Base-by-base conservation (phyloP, 1,284 basidiomycete genomes). In the Microbotryomycetes sp. region DNA sequence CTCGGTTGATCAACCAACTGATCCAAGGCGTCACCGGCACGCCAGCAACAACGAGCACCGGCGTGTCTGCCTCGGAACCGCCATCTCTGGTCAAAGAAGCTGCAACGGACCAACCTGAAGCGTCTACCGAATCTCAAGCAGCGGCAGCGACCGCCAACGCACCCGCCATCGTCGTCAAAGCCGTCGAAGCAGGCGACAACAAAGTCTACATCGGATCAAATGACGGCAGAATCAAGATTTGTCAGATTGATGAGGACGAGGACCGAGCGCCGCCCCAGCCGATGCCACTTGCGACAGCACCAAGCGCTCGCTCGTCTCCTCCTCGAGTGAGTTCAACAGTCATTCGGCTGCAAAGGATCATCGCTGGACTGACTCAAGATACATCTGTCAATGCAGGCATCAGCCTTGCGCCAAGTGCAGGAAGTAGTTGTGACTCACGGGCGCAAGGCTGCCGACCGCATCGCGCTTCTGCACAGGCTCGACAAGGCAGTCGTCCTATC, bases 401-500 rank as follows among this genome's bases (percentile, higher is more conserved):
- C 52, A 1, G 49, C 21, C 18, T 51, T 65, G 15, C 58, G 59
- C 7, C 45, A 63, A 13, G 30, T 64, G 5, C 64, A 69, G 35
- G 61, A 68, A 41, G 45, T 62, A 16, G 23, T 49, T 24, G 60
- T 60, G n/a, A 60, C 59, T 4, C 35, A 31, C n/a, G 45, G 47
- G 13, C 48, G 29, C 28, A 66, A 66, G 45, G 52, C 59, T 6
- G 58, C 56, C 5, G 65, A 67, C 45, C 52, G 60, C 6, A 50
- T 67, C 49, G 55, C 46, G 9, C 29, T 64, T 21, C 52, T 71
- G 5, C 56, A 55, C 13, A 62, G 59, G 5, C 61, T 70, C 15
- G 58, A 64, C 58, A 68, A 65, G 58, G 66, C 61, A 13, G 35
- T 67, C 47, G 27, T 71, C 47, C 60, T 71, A 1, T 68, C 70